Base-by-base conservation (phyloP, 331 rosid species). In the Rosa hybrid region DNA sequence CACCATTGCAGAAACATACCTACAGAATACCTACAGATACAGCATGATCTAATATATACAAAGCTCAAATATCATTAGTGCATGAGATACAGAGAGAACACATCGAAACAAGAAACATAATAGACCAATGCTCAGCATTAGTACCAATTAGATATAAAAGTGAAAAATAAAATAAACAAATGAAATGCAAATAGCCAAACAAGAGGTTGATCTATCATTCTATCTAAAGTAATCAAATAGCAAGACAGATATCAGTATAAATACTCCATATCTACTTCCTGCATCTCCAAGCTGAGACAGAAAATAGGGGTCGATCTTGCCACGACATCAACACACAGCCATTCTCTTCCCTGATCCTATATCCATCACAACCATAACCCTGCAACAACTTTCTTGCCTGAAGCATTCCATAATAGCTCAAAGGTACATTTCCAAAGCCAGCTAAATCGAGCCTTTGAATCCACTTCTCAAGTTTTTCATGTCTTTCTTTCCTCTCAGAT, bases 401-500 rank as follows among this genome's bases (percentile, higher is more conserved):
- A 79, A 88, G 48, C 96, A 92, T 87, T 4, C 89, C 94, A 59
- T 83, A 86, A 80, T 90, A 87, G 91, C 97, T 92, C 79, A 91
- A 86, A 49, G 89, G 84, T 16, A 89, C 84, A 23, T 80, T 92
- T 18, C 87, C 88, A 42, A 94, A 94, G 48, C 92, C 94, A 0
- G 89, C 85, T 18, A 84, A 75, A 70, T 94, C 94, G 25, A 94
- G 84, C 77, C 94, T 87, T 50, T 85, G 91, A 48, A 89, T 76
- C 98, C 98, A 92, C 77, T 90, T 94, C 17, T 88, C 94, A 4
- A 84, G 87, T 83, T 90, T 94, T 60, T 92, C 98, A 53, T 94
- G 98, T 64, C 98, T 86, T 78, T 92, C 97, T 75, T 81, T 92
- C 83, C 98, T 89, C 73, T 92, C 97, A 59, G 76, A 80, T 62